Evolutionary conservation across 225 moss, liverwort and hornwort species (phyloP).

Genomic region (Polytrichum commune): DNA sequence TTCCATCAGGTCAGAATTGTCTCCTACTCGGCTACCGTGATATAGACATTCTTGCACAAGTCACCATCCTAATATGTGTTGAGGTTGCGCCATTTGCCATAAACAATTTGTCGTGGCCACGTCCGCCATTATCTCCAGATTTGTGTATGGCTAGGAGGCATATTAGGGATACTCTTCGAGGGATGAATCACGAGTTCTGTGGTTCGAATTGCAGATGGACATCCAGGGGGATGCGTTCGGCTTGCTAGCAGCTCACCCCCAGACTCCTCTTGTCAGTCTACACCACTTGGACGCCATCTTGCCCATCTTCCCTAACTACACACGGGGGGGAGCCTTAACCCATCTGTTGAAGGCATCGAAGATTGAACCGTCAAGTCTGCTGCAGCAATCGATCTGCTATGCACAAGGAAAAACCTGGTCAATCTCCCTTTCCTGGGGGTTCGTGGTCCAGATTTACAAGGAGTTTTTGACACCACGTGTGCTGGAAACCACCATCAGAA

Average conservation of each 20-base stretch:
- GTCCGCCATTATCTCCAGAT: too few relatives aligned
- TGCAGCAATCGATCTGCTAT: slow-evolving; percentile 45
- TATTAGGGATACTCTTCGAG: too few relatives aligned
- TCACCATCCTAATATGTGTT: too few relatives aligned
- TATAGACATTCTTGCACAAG: too few relatives aligned
- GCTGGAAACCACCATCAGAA: slow-evolving; percentile 31
- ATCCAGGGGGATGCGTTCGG: slow-evolving; percentile 29
- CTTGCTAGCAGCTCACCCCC: slow-evolving; percentile 41
- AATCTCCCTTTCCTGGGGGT: slow-evolving; percentile 50
- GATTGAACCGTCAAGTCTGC: slow-evolving; percentile 23
- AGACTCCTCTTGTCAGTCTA: slow-evolving; percentile 24
- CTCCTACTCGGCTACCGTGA: too few relatives aligned
- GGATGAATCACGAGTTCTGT: too few relatives aligned
- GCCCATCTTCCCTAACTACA: slow-evolving; percentile 34
- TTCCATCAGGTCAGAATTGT: slow-evolving; percentile 59
- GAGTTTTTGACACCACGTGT: slow-evolving; percentile 25
- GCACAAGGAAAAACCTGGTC: slow-evolving; percentile 16
- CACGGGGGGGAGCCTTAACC: slow-evolving; percentile 10
- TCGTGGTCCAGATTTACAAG: slow-evolving; percentile 29
- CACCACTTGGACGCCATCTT: slow-evolving; percentile 40
- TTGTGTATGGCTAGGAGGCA: too few relatives aligned
- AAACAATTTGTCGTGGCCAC: too few relatives aligned
- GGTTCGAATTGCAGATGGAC: slow-evolving; percentile 26
- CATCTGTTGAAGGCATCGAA: slow-evolving; percentile 18
- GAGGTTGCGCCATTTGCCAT: too few relatives aligned